Evolutionary conservation across 345 rosid genomes (phyloP).

Genomic region (Eucalyptus sp.): DNA sequence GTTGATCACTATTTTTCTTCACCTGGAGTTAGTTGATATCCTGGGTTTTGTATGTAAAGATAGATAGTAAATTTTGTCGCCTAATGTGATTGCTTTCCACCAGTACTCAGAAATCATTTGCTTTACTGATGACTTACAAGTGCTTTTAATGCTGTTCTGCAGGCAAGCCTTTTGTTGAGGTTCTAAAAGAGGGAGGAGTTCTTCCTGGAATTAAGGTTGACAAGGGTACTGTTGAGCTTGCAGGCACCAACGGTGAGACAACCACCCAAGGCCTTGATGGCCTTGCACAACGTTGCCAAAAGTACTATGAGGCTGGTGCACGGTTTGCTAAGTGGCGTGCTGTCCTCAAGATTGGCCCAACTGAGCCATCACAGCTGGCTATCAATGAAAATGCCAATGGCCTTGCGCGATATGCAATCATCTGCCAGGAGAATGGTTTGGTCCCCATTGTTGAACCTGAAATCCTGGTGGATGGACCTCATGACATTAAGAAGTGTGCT

Average conservation of each 20-base stretch:
- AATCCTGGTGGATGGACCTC: constrained; percentile 82
- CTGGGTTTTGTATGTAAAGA: neutral
- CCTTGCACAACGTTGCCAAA: constrained; percentile 71
- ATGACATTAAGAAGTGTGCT: constrained; percentile 66
- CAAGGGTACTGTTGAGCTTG: constrained; percentile 75
- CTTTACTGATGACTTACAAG: neutral
- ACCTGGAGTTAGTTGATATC: neutral
- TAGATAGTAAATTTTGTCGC: neutral
- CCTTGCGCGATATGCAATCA: constrained; percentile 80
- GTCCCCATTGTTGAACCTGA: constrained; percentile 99
- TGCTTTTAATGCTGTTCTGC: neutral
- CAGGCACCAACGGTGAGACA: constrained; percentile 88
- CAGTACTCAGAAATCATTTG: neutral
- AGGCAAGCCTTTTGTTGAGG: constrained; percentile 78
- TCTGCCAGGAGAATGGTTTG: constrained; percentile 93
- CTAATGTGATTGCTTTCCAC: neutral
- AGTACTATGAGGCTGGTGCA: constrained; percentile 92
- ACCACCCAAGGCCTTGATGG: constrained; percentile 92
- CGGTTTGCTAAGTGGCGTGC: constrained; percentile 98
- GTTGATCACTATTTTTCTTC: neutral
- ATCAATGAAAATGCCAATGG: constrained; percentile 90
- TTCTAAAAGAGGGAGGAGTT: constrained; percentile 66
- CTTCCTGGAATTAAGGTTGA: constrained; percentile 95
- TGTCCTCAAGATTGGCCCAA: constrained; percentile 71
- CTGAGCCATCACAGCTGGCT: constrained; percentile 75